phyloP scores from a whole-genome alignment of 345 rosid genomes.

The Sisymbrium irio region DNA sequence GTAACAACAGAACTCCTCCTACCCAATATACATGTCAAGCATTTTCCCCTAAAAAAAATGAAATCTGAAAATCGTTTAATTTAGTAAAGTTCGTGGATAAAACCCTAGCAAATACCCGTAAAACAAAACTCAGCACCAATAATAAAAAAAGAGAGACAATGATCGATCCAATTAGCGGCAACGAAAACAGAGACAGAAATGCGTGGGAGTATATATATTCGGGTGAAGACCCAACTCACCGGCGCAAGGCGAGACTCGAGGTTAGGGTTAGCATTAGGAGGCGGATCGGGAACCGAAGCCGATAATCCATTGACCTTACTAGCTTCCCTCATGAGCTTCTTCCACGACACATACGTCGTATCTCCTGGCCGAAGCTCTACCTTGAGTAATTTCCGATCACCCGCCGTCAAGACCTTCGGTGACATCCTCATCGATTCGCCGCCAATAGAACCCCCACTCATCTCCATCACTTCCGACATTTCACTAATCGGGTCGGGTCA shows the following conservation, averaged over 20 bases:
- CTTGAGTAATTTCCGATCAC: conserved; percentile 71
- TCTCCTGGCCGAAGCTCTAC: conserved; percentile 93
- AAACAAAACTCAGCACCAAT: background rate
- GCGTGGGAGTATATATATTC: background rate
- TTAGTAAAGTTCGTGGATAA: background rate
- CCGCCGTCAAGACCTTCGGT: conserved; percentile 54
- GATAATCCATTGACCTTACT: conserved; percentile 45
- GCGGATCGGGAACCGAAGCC: conserved; percentile 44
- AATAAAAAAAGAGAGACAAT: background rate
- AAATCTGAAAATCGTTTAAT: background rate
- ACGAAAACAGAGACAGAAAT: background rate
- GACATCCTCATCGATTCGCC: conserved; percentile 49
- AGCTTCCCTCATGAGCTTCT: conserved; percentile 84
- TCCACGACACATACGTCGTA: conserved; percentile 90
- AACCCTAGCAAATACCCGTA: conserved; percentile 17
- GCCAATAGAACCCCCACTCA: conserved; percentile 31
- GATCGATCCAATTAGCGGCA: background rate
- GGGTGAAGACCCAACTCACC: conserved; percentile 33
- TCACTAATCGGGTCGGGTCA: conserved; percentile 17
- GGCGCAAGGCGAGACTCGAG: conserved; percentile 58
- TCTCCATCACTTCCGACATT: conserved; percentile 38
- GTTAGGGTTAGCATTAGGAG: conserved; percentile 50
- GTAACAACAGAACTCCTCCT: background rate
- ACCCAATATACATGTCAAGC: background rate
- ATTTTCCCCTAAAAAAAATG: conserved; percentile 1